phyloP scores from a whole-genome alignment of 2,329 filamentous ascomycete genomes.

The Monilinia laxa region DNA sequence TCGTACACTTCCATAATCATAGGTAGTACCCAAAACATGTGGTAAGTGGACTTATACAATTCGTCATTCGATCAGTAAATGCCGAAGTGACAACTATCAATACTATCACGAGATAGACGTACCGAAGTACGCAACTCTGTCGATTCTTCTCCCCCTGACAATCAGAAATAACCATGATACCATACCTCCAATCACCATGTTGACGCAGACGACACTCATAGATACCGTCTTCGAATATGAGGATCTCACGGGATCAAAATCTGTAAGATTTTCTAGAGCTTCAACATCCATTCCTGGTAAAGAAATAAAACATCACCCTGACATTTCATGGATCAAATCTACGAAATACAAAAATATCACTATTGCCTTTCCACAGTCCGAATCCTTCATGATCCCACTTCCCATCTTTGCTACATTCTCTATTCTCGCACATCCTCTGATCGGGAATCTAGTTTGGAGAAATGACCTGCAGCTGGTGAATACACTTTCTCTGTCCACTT shows the following conservation, averaged over 20 bases:
- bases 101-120: constrained; percentile 23
- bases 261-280: constrained; percentile 29
- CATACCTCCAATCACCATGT: constrained; percentile 31
- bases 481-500: not conserved
- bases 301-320: constrained; percentile 25
- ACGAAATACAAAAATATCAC: constrained; percentile 24
- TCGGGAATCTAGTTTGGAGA: constrained; percentile 30
- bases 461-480: constrained; percentile 33
- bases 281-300: constrained; percentile 28
- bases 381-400: constrained; percentile 30
- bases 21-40: constrained; percentile 27
- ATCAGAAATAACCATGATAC: constrained; percentile 32
- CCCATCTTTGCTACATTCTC: constrained; percentile 25
- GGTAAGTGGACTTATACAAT: constrained; percentile 25
- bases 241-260: constrained; percentile 31
- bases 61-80: constrained; percentile 25
- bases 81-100: constrained; percentile 29
- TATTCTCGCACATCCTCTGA: constrained; percentile 30
- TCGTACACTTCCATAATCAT: not conserved
- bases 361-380: constrained; percentile 27
- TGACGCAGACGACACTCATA: constrained; percentile 26
- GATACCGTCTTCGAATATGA: constrained; percentile 31
- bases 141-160: constrained; percentile 20
- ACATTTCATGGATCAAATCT: constrained; percentile 28
- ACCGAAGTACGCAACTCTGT: constrained; percentile 29